Evolutionary conservation across 495 filamentous ascomycete genomes (phyloP).

Genomic region (Astrocystis sublimbata): DNA sequence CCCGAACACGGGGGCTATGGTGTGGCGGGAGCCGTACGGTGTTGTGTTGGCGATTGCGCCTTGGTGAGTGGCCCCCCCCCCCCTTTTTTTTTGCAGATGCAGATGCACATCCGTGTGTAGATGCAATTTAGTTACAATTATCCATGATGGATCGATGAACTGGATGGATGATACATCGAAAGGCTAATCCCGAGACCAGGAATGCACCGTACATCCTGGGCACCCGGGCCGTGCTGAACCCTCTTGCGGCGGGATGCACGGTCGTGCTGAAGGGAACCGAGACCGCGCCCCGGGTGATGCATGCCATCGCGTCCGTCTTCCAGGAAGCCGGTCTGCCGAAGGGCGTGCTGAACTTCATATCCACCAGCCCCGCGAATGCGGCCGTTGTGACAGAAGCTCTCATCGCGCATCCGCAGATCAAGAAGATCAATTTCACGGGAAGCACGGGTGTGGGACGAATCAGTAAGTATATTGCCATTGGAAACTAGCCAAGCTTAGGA

Average conservation of each 20-base stretch:
- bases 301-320: conserved; percentile 68
- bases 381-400: conserved; percentile 56
- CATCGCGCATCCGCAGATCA: conserved; percentile 55
- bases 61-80: conserved; percentile 64
- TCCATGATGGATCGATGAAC: neutral
- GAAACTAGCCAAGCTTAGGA: too few relatives aligned
- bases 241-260: conserved; percentile 83
- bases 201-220: conserved; percentile 76
- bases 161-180: too few relatives aligned
- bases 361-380: conserved; percentile 54
- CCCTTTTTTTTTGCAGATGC: too few relatives aligned
- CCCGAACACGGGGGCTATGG: conserved; percentile 62
- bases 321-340: conserved; percentile 69
- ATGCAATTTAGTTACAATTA: too few relatives aligned
- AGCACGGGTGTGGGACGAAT: conserved; percentile 59
- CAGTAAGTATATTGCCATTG: too few relatives aligned
- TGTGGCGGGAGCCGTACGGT: conserved; percentile 80
- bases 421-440: conserved; percentile 71
- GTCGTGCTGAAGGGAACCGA: conserved; percentile 78
- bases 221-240: conserved; percentile 65
- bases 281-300: conserved; percentile 72
- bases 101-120: too few relatives aligned
- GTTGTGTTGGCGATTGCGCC: conserved; percentile 81
- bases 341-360: conserved; percentile 61
- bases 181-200: conserved; percentile 47